phyloP scores from a whole-genome alignment of 345 rosid species.

The Odontarrhena argentea region DNA sequence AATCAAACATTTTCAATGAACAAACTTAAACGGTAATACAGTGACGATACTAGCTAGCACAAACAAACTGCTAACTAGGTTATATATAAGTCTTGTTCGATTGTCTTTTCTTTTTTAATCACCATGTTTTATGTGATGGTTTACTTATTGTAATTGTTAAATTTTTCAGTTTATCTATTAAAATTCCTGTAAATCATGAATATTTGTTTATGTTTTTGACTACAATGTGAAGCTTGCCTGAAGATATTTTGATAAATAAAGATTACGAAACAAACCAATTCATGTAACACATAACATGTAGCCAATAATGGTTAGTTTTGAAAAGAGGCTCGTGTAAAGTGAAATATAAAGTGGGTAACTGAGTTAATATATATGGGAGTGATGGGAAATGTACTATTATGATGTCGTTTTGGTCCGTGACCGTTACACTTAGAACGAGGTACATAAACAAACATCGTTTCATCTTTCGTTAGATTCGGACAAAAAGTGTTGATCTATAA shows the following conservation, averaged over 20 bases:
- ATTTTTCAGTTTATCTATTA: background rate
- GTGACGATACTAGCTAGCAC: too few relatives aligned
- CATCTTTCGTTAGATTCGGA: conserved; percentile 45
- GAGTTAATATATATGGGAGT: conserved; percentile 30
- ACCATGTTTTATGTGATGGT: conserved; percentile 20
- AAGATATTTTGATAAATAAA: background rate
- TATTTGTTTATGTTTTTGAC: too few relatives aligned
- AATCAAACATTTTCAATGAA: background rate
- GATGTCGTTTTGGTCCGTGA: conserved; percentile 42
- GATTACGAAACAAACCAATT: background rate
- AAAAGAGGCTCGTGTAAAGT: background rate
- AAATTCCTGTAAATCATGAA: background rate
- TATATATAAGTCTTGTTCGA: too few relatives aligned
- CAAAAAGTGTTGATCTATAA: conserved; percentile 45
- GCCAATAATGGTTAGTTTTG: conserved; percentile 13
- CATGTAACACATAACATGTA: background rate
- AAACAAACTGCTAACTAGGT: too few relatives aligned
- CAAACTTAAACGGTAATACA: too few relatives aligned
- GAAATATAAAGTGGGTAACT: conserved; percentile 23
- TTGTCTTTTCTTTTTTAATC: conserved; percentile 8
- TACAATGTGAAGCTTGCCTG: background rate
- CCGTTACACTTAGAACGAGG: conserved; percentile 45
- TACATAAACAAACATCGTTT: conserved; percentile 43
- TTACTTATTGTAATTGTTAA: conserved; percentile 1
- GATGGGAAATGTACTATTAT: conserved; percentile 41